A percentile compares a stretch with the other conserved stretches of the same genome.
These are phyloP conservation scores for Boletellus emodensis DNA, from an alignment of 768 basidiomycete species.

Conservation along the genomic window DNA sequence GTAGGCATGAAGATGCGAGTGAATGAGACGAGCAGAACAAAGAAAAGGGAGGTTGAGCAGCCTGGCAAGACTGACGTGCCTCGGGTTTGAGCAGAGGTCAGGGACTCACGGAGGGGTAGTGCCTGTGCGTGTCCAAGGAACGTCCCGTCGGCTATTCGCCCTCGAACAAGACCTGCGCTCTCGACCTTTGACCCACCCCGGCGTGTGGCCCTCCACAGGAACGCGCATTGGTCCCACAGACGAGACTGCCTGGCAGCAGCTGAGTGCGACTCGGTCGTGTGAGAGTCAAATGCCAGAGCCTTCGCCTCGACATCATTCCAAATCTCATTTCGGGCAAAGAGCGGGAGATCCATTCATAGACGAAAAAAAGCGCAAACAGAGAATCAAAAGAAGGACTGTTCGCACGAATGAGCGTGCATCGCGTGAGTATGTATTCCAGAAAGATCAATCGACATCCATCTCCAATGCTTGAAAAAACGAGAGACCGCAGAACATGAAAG, in stretches of 20 bases:
- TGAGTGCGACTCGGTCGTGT: not conserved
- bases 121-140: conserved; percentile 17
- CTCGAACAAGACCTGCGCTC: not conserved
- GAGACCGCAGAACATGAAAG: conserved; percentile 4
- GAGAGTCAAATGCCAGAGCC: conserved; percentile 2
- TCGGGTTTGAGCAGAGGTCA: not conserved
- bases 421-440: conserved; percentile 26
- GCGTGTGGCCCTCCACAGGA: conserved; percentile 3
- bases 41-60: not conserved
- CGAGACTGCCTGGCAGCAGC: not conserved
- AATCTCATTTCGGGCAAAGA: conserved; percentile 4
- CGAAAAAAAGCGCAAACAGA: not conserved
- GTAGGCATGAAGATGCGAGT: conserved; percentile 33
- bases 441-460: conserved; percentile 10
- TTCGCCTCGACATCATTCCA: no score
- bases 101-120: not conserved
- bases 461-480: conserved; percentile 12
- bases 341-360: conserved; percentile 17
- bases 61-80: no score
- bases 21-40: not conserved
- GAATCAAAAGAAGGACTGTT: conserved; percentile 2
- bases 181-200: not conserved
- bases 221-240: conserved; percentile 11
- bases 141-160: conserved; percentile 19
- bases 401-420: conserved; percentile 29